A percentile compares a stretch with the other conserved stretches of the same genome.
Evolutionary conservation across 2,329 filamentous ascomycete genomes (phyloP).

Genomic region (Exserohilum rostratum): DNA sequence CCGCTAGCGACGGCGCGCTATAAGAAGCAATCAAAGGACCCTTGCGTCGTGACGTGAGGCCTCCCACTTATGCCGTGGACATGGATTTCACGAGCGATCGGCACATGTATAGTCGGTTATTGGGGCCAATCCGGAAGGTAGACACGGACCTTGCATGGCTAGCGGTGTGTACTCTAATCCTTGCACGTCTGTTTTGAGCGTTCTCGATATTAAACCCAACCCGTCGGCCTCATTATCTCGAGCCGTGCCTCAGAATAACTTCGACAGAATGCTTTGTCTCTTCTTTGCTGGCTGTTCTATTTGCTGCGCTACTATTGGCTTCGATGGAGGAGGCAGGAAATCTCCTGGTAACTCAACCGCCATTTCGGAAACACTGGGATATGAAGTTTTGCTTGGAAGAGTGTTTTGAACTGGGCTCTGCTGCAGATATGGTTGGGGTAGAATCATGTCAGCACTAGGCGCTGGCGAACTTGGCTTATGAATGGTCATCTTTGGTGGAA

Average conservation of each 20-base stretch:
- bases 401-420: background rate
- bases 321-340: constrained; percentile 12
- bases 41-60: constrained; percentile 13
- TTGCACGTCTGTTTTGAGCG: background rate
- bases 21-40: background rate
- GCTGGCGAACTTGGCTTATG: background rate
- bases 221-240: background rate
- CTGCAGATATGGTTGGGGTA: background rate
- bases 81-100: constrained; percentile 9
- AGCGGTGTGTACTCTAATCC: background rate
- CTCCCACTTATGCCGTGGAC: constrained; percentile 9
- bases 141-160: constrained; percentile 3
- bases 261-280: constrained; percentile 33
- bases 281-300: constrained; percentile 22
- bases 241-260: constrained; percentile 20
- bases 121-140: constrained; percentile 16
- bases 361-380: background rate
- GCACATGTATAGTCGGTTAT: constrained; percentile 7
- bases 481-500: background rate
- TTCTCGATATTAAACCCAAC: background rate
- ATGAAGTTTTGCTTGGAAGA: background rate
- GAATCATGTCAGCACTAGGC: background rate
- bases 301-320: constrained; percentile 8
- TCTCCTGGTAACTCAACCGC: constrained; percentile 6
- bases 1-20: background rate